phyloP scores from a whole-genome alignment of 2,329 filamentous ascomycete species.

The Aspergillus persii region DNA sequence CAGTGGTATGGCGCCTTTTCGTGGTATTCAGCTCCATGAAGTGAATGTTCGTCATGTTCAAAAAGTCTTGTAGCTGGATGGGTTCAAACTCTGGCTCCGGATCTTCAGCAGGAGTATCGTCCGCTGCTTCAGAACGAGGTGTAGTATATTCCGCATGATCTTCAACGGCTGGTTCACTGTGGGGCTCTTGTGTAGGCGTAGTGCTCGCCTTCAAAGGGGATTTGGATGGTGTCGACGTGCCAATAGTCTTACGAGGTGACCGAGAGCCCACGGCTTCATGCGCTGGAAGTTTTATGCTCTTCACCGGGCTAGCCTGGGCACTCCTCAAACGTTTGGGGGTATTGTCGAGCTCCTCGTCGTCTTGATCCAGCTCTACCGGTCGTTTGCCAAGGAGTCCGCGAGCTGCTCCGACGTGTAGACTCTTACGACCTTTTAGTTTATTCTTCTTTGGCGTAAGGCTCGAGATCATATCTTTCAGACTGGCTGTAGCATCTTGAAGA shows the following conservation, averaged over 20 bases:
- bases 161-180: slow-evolving; percentile 43
- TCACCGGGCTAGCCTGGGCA: slow-evolving; percentile 73
- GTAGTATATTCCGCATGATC: slow-evolving; percentile 33
- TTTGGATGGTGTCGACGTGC: slow-evolving; percentile 12
- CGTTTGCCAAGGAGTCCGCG: slow-evolving; percentile 72
- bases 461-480: slow-evolving; percentile 73
- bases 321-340: slow-evolving; percentile 66
- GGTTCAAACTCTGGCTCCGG: slow-evolving; percentile 51
- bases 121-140: slow-evolving; percentile 42
- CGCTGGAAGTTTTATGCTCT: slow-evolving; percentile 67
- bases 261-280: slow-evolving; percentile 64
- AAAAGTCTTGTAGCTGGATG: slow-evolving; percentile 85
- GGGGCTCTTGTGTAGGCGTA: slow-evolving; percentile 51
- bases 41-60: slow-evolving; percentile 92
- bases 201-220: slow-evolving; percentile 38
- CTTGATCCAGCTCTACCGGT: slow-evolving; percentile 66
- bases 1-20: slow-evolving; percentile 82
- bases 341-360: slow-evolving; percentile 56
- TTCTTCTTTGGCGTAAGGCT: slow-evolving; percentile 75
- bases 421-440: slow-evolving; percentile 66
- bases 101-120: slow-evolving; percentile 45
- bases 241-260: slow-evolving; percentile 46
- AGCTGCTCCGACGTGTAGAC: slow-evolving; percentile 71
- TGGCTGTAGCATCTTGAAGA: slow-evolving; percentile 59
- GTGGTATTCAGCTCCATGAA: slow-evolving; percentile 99